Evolutionary conservation across 108 stramenopile species (phyloP).

Genomic region (Nitzschia sp.): DNA sequence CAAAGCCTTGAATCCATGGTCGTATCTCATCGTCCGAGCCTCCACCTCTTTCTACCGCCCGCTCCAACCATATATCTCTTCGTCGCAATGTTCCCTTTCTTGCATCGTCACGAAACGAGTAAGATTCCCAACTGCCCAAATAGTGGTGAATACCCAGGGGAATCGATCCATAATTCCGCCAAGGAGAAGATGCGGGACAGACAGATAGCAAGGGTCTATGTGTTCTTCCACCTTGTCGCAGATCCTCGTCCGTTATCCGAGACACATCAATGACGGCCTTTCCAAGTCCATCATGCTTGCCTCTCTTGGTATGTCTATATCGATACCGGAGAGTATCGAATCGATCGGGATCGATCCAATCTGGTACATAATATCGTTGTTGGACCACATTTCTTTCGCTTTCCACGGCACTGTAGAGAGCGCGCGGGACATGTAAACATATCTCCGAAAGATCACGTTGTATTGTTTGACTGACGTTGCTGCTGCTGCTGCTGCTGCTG

Average conservation of each 20-base stretch:
- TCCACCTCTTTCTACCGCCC: not conserved
- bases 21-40: not conserved
- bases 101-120: slow-evolving; percentile 7
- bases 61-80: not conserved
- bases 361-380: too few species aligned
- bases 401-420: not conserved
- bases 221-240: not conserved
- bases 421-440: too few species aligned
- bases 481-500: too few species aligned
- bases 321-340: not conserved
- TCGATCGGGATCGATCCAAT: not conserved
- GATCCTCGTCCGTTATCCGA: not conserved
- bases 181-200: not conserved
- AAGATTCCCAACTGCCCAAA: slow-evolving; percentile 17
- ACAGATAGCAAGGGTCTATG: not conserved
- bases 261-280: not conserved
- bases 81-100: not conserved
- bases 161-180: not conserved
- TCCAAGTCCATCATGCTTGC: not conserved
- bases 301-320: not conserved
- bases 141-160: slow-evolving; percentile 14
- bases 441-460: too few species aligned
- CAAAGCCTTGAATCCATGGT: not conserved
- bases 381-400: too few species aligned
- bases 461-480: too few species aligned